Conservation (phyloP, 2,329 filamentous ascomycete genomes). For the Stemphylium beticola region DNA sequence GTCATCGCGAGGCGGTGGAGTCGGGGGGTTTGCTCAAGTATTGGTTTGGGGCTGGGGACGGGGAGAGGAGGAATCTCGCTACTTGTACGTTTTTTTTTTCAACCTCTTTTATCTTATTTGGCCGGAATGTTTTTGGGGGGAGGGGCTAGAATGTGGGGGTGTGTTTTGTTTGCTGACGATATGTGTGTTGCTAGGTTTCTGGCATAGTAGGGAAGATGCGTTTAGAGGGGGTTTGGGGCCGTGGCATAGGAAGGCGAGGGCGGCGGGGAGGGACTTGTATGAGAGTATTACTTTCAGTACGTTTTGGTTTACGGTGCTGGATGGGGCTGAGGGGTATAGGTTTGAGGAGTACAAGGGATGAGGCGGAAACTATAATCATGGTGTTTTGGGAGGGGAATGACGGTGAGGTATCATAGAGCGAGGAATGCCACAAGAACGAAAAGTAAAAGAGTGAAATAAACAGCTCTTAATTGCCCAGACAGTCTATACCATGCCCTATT, state of each 20-base stretch:
- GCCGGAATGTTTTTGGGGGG: too few relatives aligned
- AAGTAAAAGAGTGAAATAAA: conserved; percentile 20
- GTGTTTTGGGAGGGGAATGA: too few relatives aligned
- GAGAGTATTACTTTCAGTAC: conserved; percentile 51
- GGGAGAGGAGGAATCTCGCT: conserved; percentile 75
- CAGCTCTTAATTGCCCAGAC: conserved; percentile 36
- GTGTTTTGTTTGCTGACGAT: conserved; percentile 14
- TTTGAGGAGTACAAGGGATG: conserved; percentile 39
- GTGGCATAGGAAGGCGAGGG: conserved; percentile 62
- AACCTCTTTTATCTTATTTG: too few relatives aligned
- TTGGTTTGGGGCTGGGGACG: conserved; percentile 82
- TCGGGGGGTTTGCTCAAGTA: conserved; percentile 89
- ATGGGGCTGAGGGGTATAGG: conserved; percentile 68
- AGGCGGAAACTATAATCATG: neutral
- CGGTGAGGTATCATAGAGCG: neutral
- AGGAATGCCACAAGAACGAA: neutral
- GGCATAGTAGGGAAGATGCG: conserved; percentile 65
- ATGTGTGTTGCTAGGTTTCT: conserved; percentile 61
- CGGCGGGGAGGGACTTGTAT: conserved; percentile 56
- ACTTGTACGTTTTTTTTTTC: conserved; percentile 61
- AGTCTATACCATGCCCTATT: conserved; percentile 44
- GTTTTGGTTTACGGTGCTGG: conserved; percentile 65
- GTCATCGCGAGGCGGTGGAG: conserved; percentile 78
- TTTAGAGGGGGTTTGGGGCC: conserved; percentile 65
- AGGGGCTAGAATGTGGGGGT: neutral